Conservation (phyloP, 176 grass and related monocot species). For the Cenchrus americanus region DNA sequence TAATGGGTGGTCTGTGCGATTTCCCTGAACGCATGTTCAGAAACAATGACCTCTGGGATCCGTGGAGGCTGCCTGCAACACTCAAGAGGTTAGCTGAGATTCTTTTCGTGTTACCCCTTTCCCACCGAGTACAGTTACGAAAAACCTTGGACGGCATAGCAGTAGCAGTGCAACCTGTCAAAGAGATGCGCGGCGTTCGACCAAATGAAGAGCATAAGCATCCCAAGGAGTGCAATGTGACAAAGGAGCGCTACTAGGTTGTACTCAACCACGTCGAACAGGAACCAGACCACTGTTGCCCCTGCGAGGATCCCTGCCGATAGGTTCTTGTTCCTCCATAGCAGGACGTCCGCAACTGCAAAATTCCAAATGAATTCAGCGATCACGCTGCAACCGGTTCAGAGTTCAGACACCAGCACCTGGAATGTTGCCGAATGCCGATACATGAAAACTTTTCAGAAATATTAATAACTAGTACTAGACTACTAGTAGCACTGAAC, state of each 20-base stretch:
- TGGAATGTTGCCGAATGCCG: conserved; percentile 21
- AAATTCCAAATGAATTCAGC: background rate
- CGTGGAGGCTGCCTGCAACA: conserved; percentile 55
- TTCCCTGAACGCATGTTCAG: conserved; percentile 71
- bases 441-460: background rate
- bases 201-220: conserved; percentile 79
- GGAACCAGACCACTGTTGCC: conserved; percentile 67
- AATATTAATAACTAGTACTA: conserved; percentile 1
- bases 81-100: background rate
- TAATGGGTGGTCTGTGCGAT: conserved; percentile 50
- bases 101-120: too few relatives aligned
- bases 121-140: background rate
- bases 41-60: conserved; percentile 68
- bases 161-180: conserved; percentile 48
- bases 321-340: conserved; percentile 76
- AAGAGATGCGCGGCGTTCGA: conserved; percentile 57
- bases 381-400: background rate
- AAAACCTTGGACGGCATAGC: background rate
- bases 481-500: conserved; percentile 35
- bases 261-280: conserved; percentile 87
- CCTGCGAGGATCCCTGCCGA: conserved; percentile 74
- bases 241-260: conserved; percentile 73
- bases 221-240: conserved; percentile 64
- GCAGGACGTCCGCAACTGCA: conserved; percentile 78
- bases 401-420: background rate